phyloP scores from a whole-genome alignment of 352 stramenopile genomes.

The Pythium volutum region DNA sequence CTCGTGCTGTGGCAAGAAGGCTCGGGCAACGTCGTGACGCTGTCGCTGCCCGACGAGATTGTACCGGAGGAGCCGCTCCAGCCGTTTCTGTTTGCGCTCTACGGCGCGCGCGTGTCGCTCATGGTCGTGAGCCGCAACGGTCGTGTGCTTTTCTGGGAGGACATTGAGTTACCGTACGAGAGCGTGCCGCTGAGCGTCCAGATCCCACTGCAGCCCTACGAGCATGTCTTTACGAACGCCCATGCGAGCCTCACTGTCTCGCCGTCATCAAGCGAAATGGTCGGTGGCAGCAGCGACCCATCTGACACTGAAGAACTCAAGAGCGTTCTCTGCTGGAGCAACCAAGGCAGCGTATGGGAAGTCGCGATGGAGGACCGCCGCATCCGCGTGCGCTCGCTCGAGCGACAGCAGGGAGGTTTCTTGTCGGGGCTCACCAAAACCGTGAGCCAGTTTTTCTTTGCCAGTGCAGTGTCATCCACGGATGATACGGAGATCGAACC shows the following conservation, averaged over 20 bases:
- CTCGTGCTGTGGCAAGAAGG: slow-evolving; percentile 67
- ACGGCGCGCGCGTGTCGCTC: slow-evolving; percentile 67
- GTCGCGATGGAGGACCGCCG: slow-evolving; percentile 73
- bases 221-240: slow-evolving; percentile 46
- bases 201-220: slow-evolving; percentile 56
- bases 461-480: slow-evolving; percentile 30
- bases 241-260: slow-evolving; percentile 32
- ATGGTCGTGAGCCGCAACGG: slow-evolving; percentile 61
- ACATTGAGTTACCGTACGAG: slow-evolving; percentile 76
- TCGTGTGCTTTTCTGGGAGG: slow-evolving; percentile 78
- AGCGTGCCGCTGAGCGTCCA: slow-evolving; percentile 74
- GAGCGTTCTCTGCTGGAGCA: slow-evolving; percentile 79
- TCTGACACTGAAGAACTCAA: slow-evolving; percentile 27
- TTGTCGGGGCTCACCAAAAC: slow-evolving; percentile 69
- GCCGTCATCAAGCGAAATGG: slow-evolving; percentile 14
- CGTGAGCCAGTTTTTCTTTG: slow-evolving; percentile 79
- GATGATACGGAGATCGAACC: slow-evolving; percentile 33
- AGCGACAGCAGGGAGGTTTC: slow-evolving; percentile 65
- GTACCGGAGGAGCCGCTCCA: slow-evolving; percentile 42
- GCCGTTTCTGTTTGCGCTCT: slow-evolving; percentile 65
- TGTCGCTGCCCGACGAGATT: slow-evolving; percentile 59
- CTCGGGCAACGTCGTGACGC: slow-evolving; percentile 31
- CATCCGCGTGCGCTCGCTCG: slow-evolving; percentile 71
- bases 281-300: background rate
- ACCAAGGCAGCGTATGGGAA: slow-evolving; percentile 75